These are phyloP conservation scores for Dissophora globulifera DNA, from an alignment of 192 early-diverging fungal genomes.

Conservation along the genomic window DNA sequence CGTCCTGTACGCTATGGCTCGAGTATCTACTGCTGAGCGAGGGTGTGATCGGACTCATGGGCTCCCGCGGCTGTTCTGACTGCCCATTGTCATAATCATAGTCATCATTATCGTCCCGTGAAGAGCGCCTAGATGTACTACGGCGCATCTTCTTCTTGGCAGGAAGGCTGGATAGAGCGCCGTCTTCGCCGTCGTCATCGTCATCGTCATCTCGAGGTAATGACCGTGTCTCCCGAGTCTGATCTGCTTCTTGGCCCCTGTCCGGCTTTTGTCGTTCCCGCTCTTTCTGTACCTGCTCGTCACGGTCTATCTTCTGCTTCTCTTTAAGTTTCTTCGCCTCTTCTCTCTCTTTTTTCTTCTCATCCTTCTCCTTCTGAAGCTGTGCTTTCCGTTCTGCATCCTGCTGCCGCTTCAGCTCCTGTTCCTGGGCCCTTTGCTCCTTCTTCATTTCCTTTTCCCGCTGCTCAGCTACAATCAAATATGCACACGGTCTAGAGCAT, in stretches of 20 bases:
- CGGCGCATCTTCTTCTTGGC: slow-evolving; percentile 24
- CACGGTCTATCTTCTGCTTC: slow-evolving; percentile 24
- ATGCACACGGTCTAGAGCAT: too few relatives aligned
- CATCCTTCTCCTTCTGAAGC: slow-evolving; percentile 33
- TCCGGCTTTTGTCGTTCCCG: slow-evolving; percentile 28
- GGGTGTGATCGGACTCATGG: slow-evolving; percentile 33
- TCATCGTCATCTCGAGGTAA: slow-evolving; percentile 25
- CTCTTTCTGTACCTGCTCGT: slow-evolving; percentile 18
- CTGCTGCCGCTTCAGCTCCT: slow-evolving; percentile 28
- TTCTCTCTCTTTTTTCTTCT: slow-evolving; percentile 42
- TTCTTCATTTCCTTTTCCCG: slow-evolving; percentile 45
- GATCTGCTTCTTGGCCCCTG: slow-evolving; percentile 8
- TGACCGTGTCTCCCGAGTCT: slow-evolving; percentile 4
- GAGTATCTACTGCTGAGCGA: slow-evolving; percentile 13
- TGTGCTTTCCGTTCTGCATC: slow-evolving; percentile 51
- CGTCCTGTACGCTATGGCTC: slow-evolving; percentile 16
- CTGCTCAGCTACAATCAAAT: slow-evolving; percentile 33
- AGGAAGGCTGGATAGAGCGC: slow-evolving; percentile 16
- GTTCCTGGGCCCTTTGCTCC: slow-evolving; percentile 35
- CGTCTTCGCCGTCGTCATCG: slow-evolving; percentile 5
- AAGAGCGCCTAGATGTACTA: slow-evolving; percentile 24
- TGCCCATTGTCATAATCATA: slow-evolving; percentile 23
- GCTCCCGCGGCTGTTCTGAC: slow-evolving; percentile 1
- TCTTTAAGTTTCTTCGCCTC: slow-evolving; percentile 44
- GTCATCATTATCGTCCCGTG: slow-evolving; percentile 21